Evolutionary conservation across 768 basidiomycete genomes (phyloP), one percentile per base, ranked within the genome.

Genomic region (Boletus vinaceobasis): DNA sequence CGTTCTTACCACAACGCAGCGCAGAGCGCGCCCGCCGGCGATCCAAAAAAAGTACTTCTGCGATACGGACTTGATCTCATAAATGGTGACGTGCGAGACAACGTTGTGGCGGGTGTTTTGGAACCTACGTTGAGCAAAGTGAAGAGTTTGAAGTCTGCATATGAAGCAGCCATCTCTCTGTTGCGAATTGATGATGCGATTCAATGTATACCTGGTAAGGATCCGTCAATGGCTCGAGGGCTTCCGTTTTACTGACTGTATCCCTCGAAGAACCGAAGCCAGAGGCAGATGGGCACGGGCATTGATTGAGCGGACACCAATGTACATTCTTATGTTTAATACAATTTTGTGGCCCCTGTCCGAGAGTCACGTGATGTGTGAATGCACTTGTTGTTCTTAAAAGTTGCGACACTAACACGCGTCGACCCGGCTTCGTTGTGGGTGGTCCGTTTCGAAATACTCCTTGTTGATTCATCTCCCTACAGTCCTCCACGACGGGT

Each of bases 71-170:
- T 99, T 55, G 97, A 99, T 73, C 77, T 99, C 46, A 75, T 97
- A 68, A 91, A 95, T 64, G 97, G 97, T 29, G 87, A 95, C 65
- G 92, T 98, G 44, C 81, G 94, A 49, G 97, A 99, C 75, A 99
- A 99, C 67, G 86, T 97, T 40, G 76, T 82, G 43, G 93, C 94
- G 17, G 97, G 97, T 21, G 85, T 99, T 31, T 77, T 99, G 43
- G 97, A 98, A 74, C 97, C 97, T 5, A 98, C 94, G 9, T 83
- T 99, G 76, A 90, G 90, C 77, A 98, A 99, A 75, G 90, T 98
- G 61, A 92, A 90, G 75, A 95, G 92, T 68, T 74, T 99, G 71
- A 99, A 99, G 78, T 93, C 90, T 33, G 97, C 97, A 33, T 91
- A 95, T 60, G 95, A 98, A 71, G 95, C 96, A 31, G 93, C 95